Base-by-base conservation (phyloP, 2,329 filamentous ascomycete genomes). In the Verticillium zaregamsianum region DNA sequence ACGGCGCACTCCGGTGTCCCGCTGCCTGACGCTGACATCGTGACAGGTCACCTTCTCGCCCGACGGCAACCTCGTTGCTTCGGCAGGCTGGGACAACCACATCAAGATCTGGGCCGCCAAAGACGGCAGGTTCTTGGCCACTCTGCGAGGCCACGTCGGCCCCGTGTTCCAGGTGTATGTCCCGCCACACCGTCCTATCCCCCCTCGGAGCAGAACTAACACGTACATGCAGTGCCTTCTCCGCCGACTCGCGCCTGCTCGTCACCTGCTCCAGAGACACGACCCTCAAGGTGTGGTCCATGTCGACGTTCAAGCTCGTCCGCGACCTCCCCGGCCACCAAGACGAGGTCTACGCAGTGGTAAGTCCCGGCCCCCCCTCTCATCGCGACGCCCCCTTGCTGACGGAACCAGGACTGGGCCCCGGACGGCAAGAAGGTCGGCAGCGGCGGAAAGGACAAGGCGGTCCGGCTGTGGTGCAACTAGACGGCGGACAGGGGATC, bases 271-370 rank as follows among this genome's bases (percentile, higher is more conserved):
- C 90, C 64, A 96, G 96, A 74, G 95, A 98, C 72, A 95, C 92
- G 2, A 98, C 95, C 0, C 78, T 98, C 57, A 98, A 97, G 73
- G 91, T 96, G 5, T 99, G 94, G 93, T 93, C 96, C 70, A 90
- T 97, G 72, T 83, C 89, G 64, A 92, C 90, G 2, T 90, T 89
- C 58, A 97, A 96, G 76, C 78, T 99, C 62, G 86, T 87, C 3
- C 79, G 80, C 57, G 93, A 97, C 78, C 79, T 98, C 55, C 92
- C 93, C 0, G 93, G 94, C 0, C 94, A 98, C 74, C 86, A 91
- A 72, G 94, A 97, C 70, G 92, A 97, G 74, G 93, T 97, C 0
- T 97, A 93, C 74, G 92, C 93, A 0, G 88, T 97, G 14, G 45
- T 52, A 52, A 23, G 45, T n/a, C 5, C n/a, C 12, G 28, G 9